Base-by-base conservation (phyloP, 2,329 filamentous ascomycete species). In the Penicillium sp. region DNA sequence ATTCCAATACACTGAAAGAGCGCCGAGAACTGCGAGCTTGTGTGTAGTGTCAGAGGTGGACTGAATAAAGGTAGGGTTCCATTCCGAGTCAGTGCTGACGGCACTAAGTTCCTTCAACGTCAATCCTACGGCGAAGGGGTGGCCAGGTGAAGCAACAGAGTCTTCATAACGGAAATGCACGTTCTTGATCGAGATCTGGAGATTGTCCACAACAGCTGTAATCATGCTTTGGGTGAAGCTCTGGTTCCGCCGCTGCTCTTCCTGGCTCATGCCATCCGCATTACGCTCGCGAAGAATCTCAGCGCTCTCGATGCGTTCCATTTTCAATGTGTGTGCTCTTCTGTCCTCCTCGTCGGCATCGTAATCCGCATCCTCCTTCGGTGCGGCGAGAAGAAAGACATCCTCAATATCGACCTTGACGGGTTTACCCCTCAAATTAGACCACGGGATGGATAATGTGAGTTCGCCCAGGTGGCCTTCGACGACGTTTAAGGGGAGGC, bases 81-180 rank as follows among this genome's bases (percentile, higher is more conserved):
- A 99, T 63, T 95, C 83, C 41, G 88, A 87, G 70, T 99, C 90
- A 5, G 94, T 99, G 71, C 92, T 97, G 67, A 97, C 86, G 13
- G 95, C 95, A 69, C 94, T 97, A 76, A 99, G 92, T 72, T 97
- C 92, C 67, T 95, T 89, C 51, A 99, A 82, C 0, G 92, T 99
- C 54, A 99, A 70, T 44, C 95, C 94, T 5, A 95, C 82, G 5
- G 94, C 90, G 64, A 99, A 99, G 0, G 95, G 92, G 69, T 99
- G 94, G 0, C 91, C 92, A 0, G 92, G 92, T 9, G 92, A 89
- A 18, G 94, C 95, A 64, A 99, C 90, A 13, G 92, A 92, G 74
- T 99, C 94, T 74, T 99, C 94, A 73, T 99, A 99, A 63, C 94
- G 89, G 58, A 99, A 84, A 71, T 99, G 94, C 54, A 99, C 96